These are phyloP conservation scores for Neoascochyta sp. DNA, from an alignment of 2,329 filamentous ascomycete genomes.

Conservation along the genomic window DNA sequence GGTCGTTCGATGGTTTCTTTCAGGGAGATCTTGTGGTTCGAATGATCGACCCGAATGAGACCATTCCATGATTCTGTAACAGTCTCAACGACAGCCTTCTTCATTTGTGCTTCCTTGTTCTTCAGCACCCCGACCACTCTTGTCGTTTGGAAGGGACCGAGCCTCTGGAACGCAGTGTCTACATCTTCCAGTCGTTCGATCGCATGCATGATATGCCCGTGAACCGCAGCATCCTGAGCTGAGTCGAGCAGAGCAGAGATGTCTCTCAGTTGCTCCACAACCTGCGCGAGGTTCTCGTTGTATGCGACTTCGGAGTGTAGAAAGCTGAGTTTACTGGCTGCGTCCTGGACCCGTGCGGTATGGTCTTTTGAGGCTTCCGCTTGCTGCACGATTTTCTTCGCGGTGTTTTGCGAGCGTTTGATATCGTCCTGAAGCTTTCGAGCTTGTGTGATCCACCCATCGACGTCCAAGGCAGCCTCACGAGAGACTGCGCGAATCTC, in stretches of 20 bases:
- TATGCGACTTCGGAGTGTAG: slow-evolving; percentile 59
- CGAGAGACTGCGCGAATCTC: slow-evolving; percentile 75
- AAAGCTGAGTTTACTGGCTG: slow-evolving; percentile 52
- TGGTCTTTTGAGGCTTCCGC: slow-evolving; percentile 66
- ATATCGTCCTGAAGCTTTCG: slow-evolving; percentile 84
- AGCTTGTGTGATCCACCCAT: slow-evolving; percentile 81
- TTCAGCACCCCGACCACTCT: slow-evolving; percentile 64
- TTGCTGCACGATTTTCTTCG: slow-evolving; percentile 74
- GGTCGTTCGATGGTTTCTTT: slow-evolving; percentile 45
- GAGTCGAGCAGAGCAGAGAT: slow-evolving; percentile 49
- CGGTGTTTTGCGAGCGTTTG: slow-evolving; percentile 71
- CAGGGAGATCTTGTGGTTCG: slow-evolving; percentile 56
- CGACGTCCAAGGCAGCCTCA: slow-evolving; percentile 73
- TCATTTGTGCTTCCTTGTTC: slow-evolving; percentile 62
- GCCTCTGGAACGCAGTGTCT: slow-evolving; percentile 53
- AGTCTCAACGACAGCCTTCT: slow-evolving; percentile 61
- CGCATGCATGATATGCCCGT: slow-evolving; percentile 45
- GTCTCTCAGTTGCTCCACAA: slow-evolving; percentile 50
- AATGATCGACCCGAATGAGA: slow-evolving; percentile 60
- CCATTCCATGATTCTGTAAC: slow-evolving; percentile 68
- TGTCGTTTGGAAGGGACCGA: slow-evolving; percentile 60
- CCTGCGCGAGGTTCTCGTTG: slow-evolving; percentile 51
- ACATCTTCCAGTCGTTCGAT: slow-evolving; percentile 49
- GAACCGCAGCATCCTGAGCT: slow-evolving; percentile 45
- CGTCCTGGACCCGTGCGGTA: slow-evolving; percentile 61